Evolutionary conservation across 352 stramenopile genomes (phyloP), one percentile per base, ranked within the genome.

Genomic region (Pythium folliculosum): DNA sequence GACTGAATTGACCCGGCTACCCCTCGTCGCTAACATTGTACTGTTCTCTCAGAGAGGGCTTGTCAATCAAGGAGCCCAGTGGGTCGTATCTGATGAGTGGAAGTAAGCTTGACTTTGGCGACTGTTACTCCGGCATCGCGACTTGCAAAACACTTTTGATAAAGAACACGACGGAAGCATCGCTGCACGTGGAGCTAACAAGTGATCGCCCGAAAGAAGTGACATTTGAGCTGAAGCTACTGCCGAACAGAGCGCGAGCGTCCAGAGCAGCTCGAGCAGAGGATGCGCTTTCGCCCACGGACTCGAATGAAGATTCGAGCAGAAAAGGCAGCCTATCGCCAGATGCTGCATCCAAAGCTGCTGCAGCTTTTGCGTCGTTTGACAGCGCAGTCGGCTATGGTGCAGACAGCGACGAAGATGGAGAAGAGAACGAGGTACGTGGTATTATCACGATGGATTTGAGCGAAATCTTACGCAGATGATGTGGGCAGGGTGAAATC

Each of bases 161-260:
- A 52, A 85, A 88, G 32, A 96, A 96, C 69, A 91, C 89, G 54
- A 96, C 86, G 0, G 87, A 95, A 48, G 85, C 80, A 23, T 77
- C 88, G 35, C 70, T 96, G 23, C 86, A 96, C 66, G 86, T 96
- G 37, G 86, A 96, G 22, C 63, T 96, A 54, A 86, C 82, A 43
- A 95, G 87, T 57, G 89, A 96, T 72, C 76, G 89, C 16, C 86
- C 87, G 2, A 96, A 96, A 62, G 89, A 96, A 76, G 75, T 96
- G 38, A 94, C 84, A 5, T 96, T 95, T 62, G 89, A 96, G 69
- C 75, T 96, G 10, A 95, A 95, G 50, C 61, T 94, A 8, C 76
- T 88, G 47, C 84, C 84, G 21, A 96, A 95, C 58, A 84, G 87
- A 49, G 77, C 77, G 23, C 70, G 86, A 25, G 69, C 87, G n/a